Base-by-base conservation (phyloP, 2,329 filamentous ascomycete species). In the Tympanopsis confertula region DNA sequence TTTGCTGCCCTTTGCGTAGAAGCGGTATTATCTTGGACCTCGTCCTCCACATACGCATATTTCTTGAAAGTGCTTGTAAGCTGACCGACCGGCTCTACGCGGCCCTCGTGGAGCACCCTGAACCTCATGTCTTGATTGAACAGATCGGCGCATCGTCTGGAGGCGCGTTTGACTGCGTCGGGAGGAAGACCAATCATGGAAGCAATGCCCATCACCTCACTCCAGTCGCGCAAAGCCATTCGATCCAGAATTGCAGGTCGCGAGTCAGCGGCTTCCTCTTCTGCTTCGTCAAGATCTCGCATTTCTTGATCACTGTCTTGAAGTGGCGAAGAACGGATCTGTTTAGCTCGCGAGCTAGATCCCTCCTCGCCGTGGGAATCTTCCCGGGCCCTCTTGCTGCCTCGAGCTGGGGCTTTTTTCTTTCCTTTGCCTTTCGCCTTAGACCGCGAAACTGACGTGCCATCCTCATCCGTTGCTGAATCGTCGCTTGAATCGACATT, bases 161-260 rank as follows among this genome's bases (percentile, higher is more conserved):
- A 72, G 0, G 86, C 73, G 20, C 84, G 73, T 38, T 77, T 71
- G 12, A 95, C 58, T 1, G 78, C 81, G 1, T 62, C 56, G 0
- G 66, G 56, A 1, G 82, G 63, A 57, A 87, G 87, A 0, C 83
- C 86, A 2, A 73, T 73, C 37, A 93, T 61, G 0, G 84, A 71
- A 3, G 89, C 89, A 1, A 86, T 68, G 1, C 84, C 84, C 19
- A 95, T 60, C 2, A 95, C 72, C 46, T 94, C 85, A 46, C 78
- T 82, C 89, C 89, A 96, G 59, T 93, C 83, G 18, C 83, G 71
- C 12, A 76, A 61, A 26, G 7, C 22, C 7, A 7, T 7, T 26
- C 22, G 7, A n/a, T 26, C n/a, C 7, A 26, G 22, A 10, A n/a
- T 10, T n/a, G 7, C n/a, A 10, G 7, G 7, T 7, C 22, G 22